Evolutionary conservation across 805 yeast species (phyloP).

Genomic region (Cyberlindnera maclurae): DNA sequence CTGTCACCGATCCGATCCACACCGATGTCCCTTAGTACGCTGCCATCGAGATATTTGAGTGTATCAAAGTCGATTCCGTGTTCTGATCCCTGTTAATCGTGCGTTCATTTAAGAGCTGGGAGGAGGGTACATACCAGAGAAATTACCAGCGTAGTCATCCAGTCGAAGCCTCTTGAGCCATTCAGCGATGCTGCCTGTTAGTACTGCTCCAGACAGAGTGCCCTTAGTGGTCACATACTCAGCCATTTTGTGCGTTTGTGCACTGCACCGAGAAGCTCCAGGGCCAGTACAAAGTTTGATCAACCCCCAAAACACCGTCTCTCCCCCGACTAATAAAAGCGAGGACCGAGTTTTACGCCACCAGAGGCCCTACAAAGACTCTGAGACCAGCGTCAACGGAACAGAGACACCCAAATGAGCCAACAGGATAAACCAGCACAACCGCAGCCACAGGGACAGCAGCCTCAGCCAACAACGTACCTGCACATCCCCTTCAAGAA

Average conservation of each 20-base stretch:
- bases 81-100: slow-evolving; percentile 2
- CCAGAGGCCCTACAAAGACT: too few relatives aligned
- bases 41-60: slow-evolving; percentile 40
- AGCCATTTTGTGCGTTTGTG: too few relatives aligned
- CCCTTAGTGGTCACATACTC: too few relatives aligned
- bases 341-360: too few relatives aligned
- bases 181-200: background rate
- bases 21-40: slow-evolving; percentile 66
- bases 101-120: background rate
- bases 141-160: slow-evolving; percentile 5
- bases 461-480: background rate
- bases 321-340: too few relatives aligned
- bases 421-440: background rate
- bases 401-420: too few relatives aligned
- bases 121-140: slow-evolving; percentile 4
- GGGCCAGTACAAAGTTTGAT: too few relatives aligned
- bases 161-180: slow-evolving; percentile 8
- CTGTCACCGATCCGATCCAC: slow-evolving; percentile 79
- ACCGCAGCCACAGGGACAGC: background rate
- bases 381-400: too few relatives aligned
- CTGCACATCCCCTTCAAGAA: background rate
- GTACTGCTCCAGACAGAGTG: too few relatives aligned
- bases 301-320: too few relatives aligned
- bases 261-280: too few relatives aligned
- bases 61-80: slow-evolving; percentile 18